A percentile compares a stretch with the other conserved stretches of the same genome.
These are phyloP conservation scores for Euphorbia schlechtendalii DNA, from an alignment of 441 rosid genomes.

Conservation along the genomic window DNA sequence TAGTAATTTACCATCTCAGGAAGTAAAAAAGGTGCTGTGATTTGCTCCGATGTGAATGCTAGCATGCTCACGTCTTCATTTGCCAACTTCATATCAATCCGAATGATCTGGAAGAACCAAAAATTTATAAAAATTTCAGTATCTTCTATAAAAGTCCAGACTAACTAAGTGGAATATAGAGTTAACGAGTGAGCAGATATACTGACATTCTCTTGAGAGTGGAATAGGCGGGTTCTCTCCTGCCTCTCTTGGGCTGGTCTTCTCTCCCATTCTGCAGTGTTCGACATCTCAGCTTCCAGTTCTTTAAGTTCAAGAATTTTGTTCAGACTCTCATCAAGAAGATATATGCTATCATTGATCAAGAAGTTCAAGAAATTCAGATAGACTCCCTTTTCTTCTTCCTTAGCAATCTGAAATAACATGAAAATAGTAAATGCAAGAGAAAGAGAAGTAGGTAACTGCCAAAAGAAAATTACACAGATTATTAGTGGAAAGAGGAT, in stretches of 20 bases:
- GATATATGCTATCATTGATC: slow-evolving; percentile 95
- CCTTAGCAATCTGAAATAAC: slow-evolving; percentile 84
- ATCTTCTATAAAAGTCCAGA: background rate
- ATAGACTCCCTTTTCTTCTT: slow-evolving; percentile 99
- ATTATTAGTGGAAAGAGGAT: no score
- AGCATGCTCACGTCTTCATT: slow-evolving; percentile 97
- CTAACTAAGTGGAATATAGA: background rate
- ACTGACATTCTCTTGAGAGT: slow-evolving; percentile 92
- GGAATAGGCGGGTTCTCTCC: slow-evolving; percentile 90
- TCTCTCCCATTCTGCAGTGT: slow-evolving; percentile 84
- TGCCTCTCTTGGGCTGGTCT: slow-evolving; percentile 96
- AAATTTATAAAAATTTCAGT: background rate
- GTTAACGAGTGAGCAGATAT: background rate
- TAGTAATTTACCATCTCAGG: slow-evolving; percentile 81
- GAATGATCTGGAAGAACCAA: slow-evolving; percentile 55
- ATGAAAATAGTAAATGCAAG: background rate
- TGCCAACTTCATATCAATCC: slow-evolving; percentile 95
- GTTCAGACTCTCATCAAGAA: slow-evolving; percentile 97
- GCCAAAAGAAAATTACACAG: slow-evolving; percentile 1
- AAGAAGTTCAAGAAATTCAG: slow-evolving; percentile 95
- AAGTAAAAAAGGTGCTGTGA: slow-evolving; percentile 89
- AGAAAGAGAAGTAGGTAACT: slow-evolving; percentile 6
- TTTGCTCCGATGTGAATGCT: slow-evolving; percentile 92
- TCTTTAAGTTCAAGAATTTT: slow-evolving; percentile 94
- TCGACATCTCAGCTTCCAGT: slow-evolving; percentile 95